Evolutionary conservation across 1,284 basidiomycete genomes (phyloP), one percentile per base, ranked within the genome.

Genomic region (Cystobasidium pallidum): DNA sequence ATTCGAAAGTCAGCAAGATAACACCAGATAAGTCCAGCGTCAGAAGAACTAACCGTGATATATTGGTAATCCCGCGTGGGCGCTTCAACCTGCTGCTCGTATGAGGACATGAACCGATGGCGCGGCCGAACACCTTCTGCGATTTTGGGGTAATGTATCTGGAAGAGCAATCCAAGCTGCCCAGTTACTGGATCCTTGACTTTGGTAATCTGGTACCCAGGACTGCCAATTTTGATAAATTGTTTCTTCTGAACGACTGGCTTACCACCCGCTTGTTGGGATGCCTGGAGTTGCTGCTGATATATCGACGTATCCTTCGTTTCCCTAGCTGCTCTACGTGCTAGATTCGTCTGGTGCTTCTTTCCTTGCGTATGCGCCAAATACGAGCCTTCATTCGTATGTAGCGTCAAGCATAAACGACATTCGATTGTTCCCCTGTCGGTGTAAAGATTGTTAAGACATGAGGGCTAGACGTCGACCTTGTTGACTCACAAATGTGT

Each of bases 311-410:
- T 78, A 57, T 98, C 94, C 80, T 97, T 95, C 65, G 92, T 91
- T 84, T 99, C 96, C 70, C 89, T 87, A 13, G 95, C 95, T 0
- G 96, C 96, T 77, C 96, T 88, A 55, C 96, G 87, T 3, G 95
- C 96, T 41, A 99, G 88, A 80, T 99, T 99, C 0, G 95, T 97
- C 81, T 99, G 96, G 80, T 99, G 96, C 81, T 99, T 99, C 84
- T 99, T 99, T 34, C 96, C 96, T 84, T 99, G 96, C 0, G 96
- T 99, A 78, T 99, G 96, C 0, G 96, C 95, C 58, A 99, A 89
- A 81, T 99, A 99, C 24, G 94, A 97, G 30, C 96, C 96, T 83
- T 99, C 96, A 80, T 99, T 99, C 28, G 96, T 97, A 83, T 99
- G 96, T 6, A 99, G 86, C 0, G 96, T 99, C 45, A 99, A 84